These are phyloP conservation scores for Cynanchum wilfordii DNA, from an alignment of 257 asterid species.

Conservation along the genomic window DNA sequence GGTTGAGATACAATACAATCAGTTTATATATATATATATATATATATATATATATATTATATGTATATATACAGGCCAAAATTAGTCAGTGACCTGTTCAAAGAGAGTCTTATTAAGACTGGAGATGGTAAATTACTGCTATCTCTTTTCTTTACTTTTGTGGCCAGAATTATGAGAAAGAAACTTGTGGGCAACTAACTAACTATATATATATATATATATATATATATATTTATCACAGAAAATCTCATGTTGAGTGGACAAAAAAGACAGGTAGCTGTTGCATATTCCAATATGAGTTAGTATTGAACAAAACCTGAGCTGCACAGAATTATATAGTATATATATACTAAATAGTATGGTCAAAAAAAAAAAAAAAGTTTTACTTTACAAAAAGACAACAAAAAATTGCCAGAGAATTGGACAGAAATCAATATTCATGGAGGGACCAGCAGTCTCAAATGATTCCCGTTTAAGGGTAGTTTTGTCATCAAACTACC, in stretches of 20 bases:
- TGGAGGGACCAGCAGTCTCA: constrained; percentile 43
- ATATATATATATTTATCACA: background rate
- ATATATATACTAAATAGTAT: background rate
- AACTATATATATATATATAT: background rate
- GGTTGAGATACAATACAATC: no score
- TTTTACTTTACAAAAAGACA: constrained; percentile 17
- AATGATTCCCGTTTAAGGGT: constrained; percentile 31
- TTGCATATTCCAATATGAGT: constrained; percentile 28
- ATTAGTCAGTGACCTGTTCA: background rate
- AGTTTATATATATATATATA: no score
- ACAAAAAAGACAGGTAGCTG: constrained; percentile 39
- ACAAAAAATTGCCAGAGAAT: constrained; percentile 32
- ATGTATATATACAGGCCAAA: no score
- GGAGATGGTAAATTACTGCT: background rate
- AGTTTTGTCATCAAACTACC: constrained; percentile 25
- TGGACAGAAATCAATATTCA: constrained; percentile 22
- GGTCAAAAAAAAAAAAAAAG: background rate
- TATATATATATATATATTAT: no score
- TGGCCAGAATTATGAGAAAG: constrained; percentile 10
- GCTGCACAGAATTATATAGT: constrained; percentile 3
- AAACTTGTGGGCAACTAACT: constrained; percentile 6
- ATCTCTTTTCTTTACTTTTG: constrained; percentile 5
- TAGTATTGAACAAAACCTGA: constrained; percentile 15
- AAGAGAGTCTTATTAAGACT: background rate
- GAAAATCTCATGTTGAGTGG: constrained; percentile 25